These are phyloP conservation scores for Colletotrichum abscissum DNA, from an alignment of 2,329 filamentous ascomycete species.

Conservation along the genomic window DNA sequence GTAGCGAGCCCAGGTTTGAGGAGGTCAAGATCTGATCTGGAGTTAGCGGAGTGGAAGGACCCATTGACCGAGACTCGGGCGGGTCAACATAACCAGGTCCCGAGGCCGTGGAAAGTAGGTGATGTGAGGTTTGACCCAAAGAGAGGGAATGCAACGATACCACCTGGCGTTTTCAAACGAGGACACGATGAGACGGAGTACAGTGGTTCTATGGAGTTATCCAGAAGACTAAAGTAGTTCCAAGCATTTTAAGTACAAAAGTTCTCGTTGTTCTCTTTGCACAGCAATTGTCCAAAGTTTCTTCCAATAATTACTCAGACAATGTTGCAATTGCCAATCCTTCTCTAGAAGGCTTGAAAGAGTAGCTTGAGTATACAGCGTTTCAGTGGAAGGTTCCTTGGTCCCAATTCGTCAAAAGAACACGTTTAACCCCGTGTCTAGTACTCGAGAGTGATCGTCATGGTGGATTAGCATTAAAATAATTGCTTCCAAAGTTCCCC, in stretches of 20 bases:
- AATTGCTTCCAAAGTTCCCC: too few relatives aligned
- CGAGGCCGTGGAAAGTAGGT: not conserved
- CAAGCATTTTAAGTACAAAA: not conserved
- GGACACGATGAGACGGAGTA: not conserved
- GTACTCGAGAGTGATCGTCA: too few relatives aligned
- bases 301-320: too few relatives aligned
- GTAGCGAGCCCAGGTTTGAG: not conserved
- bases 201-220: not conserved
- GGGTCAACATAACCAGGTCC: not conserved
- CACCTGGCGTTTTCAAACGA: not conserved
- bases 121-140: not conserved
- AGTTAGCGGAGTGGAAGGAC: constrained; percentile 6
- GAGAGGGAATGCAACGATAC: not conserved
- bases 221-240: not conserved
- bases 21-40: constrained; percentile 3
- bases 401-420: too few relatives aligned
- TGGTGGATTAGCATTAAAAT: too few relatives aligned
- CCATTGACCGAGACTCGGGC: not conserved
- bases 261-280: not conserved
- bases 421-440: too few relatives aligned
- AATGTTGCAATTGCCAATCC: too few relatives aligned
- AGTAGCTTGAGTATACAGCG: too few relatives aligned
- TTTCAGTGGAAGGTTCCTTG: too few relatives aligned
- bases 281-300: not conserved
- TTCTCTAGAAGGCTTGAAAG: too few relatives aligned